Evolutionary conservation across 805 yeast genomes (phyloP).

Genomic region (Candida michaelii): DNA sequence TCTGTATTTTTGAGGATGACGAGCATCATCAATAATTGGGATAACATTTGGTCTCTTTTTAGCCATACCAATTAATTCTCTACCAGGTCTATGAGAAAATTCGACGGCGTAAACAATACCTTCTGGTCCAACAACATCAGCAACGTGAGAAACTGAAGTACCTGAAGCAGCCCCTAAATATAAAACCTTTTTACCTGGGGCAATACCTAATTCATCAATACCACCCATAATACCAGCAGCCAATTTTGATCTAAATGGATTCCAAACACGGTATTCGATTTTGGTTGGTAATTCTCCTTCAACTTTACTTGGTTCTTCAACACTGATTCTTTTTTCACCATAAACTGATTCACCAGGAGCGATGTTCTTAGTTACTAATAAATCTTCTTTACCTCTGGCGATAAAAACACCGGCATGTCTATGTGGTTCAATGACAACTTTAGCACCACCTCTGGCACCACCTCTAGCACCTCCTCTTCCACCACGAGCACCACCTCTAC

Average conservation of each 20-base stretch:
- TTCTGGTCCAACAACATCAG: slow-evolving; percentile 98
- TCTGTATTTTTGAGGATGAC: slow-evolving; percentile 99
- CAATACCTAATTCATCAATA: slow-evolving; percentile 94
- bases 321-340: slow-evolving; percentile 94
- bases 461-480: slow-evolving; percentile 72
- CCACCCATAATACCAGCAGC: slow-evolving; percentile 99
- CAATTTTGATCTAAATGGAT: slow-evolving; percentile 98
- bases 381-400: slow-evolving; percentile 99
- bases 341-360: slow-evolving; percentile 99
- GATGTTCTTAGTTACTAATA: slow-evolving; percentile 91
- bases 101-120: slow-evolving; percentile 99
- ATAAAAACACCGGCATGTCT: slow-evolving; percentile 98
- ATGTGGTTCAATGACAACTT: slow-evolving; percentile 97
- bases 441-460: slow-evolving; percentile 90
- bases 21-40: slow-evolving; percentile 98
- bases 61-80: slow-evolving; percentile 99
- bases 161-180: slow-evolving; percentile 99
- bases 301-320: slow-evolving; percentile 90
- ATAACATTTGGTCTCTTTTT: slow-evolving; percentile 99
- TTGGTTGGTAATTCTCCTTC: slow-evolving; percentile 90
- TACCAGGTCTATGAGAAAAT: slow-evolving; percentile 99
- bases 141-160: slow-evolving; percentile 97
- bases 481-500: slow-evolving; percentile 55
- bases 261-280: slow-evolving; percentile 99
- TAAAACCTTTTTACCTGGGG: slow-evolving; percentile 96